Evolutionary conservation across 441 rosid species (phyloP).

Genomic region (Populus tomentosa): DNA sequence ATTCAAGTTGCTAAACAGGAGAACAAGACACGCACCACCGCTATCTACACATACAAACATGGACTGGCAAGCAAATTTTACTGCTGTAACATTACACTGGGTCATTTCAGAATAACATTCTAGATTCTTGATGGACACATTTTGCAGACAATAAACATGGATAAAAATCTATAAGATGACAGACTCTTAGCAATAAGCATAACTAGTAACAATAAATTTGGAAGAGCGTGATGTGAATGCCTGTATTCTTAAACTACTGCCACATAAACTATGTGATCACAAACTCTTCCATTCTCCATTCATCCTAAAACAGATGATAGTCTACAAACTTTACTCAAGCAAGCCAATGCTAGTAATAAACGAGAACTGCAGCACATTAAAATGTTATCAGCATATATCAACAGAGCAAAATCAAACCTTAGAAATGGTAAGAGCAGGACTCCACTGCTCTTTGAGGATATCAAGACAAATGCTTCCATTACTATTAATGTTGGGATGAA

Average conservation of each 20-base stretch:
- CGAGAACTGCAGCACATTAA: neutral
- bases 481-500: conserved; percentile 66
- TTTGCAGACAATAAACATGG: neutral
- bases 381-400: neutral
- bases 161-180: neutral
- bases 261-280: neutral
- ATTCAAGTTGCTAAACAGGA: neutral
- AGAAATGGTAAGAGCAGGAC: conserved; percentile 65
- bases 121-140: neutral
- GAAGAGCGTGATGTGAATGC: neutral
- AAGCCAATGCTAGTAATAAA: neutral
- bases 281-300: neutral
- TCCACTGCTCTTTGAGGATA: conserved; percentile 73
- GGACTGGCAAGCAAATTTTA: neutral
- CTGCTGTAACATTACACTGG: neutral
- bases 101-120: too few relatives aligned
- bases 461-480: conserved; percentile 77
- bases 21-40: neutral
- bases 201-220: neutral
- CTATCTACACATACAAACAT: neutral
- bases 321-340: conserved; percentile 1
- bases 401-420: conserved; percentile 22
- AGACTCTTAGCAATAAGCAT: neutral
- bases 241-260: neutral
- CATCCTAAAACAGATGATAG: neutral